Percentiles rank a stretch among this genome's conserved stretches.
phyloP scores from a whole-genome alignment of 2,329 filamentous ascomycete species.

The Colletotrichum sublineola region DNA sequence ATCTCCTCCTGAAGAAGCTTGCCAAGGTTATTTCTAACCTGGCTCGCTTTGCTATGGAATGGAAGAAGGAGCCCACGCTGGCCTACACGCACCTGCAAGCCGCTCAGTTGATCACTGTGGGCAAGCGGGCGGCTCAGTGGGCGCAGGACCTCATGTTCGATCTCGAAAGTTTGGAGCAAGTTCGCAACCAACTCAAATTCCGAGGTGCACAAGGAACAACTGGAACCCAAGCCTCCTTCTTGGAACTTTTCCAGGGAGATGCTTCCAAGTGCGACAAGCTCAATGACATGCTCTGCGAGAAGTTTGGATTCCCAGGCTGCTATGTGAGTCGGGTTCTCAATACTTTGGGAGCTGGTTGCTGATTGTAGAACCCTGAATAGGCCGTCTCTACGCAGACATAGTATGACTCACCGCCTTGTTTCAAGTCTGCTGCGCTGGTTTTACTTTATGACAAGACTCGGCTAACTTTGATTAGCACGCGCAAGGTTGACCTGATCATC shows the following conservation, averaged over 20 bases:
- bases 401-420: no score
- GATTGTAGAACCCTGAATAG: no score
- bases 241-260: neutral
- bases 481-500: neutral
- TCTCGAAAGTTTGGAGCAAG: neutral
- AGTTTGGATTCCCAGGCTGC: slow-evolving; percentile 63
- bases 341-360: no score
- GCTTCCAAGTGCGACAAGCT: slow-evolving; percentile 55
- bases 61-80: neutral
- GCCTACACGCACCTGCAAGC: neutral
- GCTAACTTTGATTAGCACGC: no score
- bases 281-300: slow-evolving; percentile 68
- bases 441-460: no score
- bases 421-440: no score
- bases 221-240: neutral
- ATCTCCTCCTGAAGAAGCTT: neutral
- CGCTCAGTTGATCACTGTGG: neutral
- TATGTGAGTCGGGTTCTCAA: slow-evolving; percentile 50
- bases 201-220: neutral
- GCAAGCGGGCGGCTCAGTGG: neutral
- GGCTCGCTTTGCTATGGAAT: neutral
- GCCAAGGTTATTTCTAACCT: neutral
- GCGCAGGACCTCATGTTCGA: neutral
- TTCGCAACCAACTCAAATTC: neutral
- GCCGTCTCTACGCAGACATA: no score